Evolutionary conservation across 129 eudicot genomes (phyloP), one percentile per base, ranked within the genome.

Genomic region (Flaveria sonorensis): DNA sequence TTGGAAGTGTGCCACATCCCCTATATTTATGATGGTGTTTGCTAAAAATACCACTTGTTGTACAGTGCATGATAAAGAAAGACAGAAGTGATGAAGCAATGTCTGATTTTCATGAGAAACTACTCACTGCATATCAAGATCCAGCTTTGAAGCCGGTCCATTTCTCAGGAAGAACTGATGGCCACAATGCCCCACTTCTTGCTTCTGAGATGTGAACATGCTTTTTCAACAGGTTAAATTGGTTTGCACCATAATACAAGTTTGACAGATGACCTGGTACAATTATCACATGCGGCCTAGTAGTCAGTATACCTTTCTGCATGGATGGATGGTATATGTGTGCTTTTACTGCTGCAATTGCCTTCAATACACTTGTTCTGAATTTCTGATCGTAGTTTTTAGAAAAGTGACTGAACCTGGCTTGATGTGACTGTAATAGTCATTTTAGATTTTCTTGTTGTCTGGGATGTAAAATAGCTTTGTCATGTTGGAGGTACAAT

Each of bases 21-120:
- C 43, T 21, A 16, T 30, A 39, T 43, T 19, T 61, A 24, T 21
- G 42, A 61, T 63, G 32, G 42, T 26, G 21, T 62, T 36, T 40
- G 21, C 76, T 74, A 59, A 81, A 72, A 19, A 19, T 60, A 20
- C 42, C 45, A 57, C 64, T 45, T 62, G 3, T 79, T 75, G 61
- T 81, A 76, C 96, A 93, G 98, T 84, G 89, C 82, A 75, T 93
- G 88, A 85, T 89, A 77, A 93, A 85, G 83, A 93, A 90, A 85
- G 98, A 93, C 85, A 77, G 84, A 62, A 71, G 81, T 23, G 97
- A 93, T 30, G 86, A 84, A 56, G 77, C 86, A 2, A 71, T 83
- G 82, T 64, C 88, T 46, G 88, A 79, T 73, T 93, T 93, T 63
- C 79, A 78, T 65, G 96, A 90, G 60, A 81, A 81, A 61, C 84